Evolutionary conservation across 106 monocot species (phyloP), one percentile per base, ranked within the genome.

Genomic region (Ottelia alismoides): DNA sequence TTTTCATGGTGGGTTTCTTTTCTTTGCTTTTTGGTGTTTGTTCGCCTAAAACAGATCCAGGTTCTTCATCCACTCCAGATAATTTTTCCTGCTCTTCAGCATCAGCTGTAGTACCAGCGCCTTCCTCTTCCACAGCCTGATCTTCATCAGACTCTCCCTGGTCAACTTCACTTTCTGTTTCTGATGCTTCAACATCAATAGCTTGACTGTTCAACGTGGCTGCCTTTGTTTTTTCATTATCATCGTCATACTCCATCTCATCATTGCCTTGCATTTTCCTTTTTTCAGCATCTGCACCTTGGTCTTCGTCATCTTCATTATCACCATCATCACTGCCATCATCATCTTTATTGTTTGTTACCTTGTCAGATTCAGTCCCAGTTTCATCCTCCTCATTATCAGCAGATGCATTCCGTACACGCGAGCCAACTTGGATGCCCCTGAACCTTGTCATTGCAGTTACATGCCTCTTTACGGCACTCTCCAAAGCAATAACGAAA

Each of bases 191-290:
- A 12, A 69, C 78, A 45, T 49, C 82, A 52, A 74, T 62, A 63
- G 64, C 51, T 28, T 74, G 69, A 35, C 76, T 60, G n/a, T 43
- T 68, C 17, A 27, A 45, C 23, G 28, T 22, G 20, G 57, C 20
- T 0, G 21, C 48, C 40, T 76, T 60, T n/a, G n/a, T 6, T n/a
- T 67, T 69, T 55, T 75, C 77, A 11, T 65, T n/a, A 47, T 58
- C 79, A 66, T 98, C 98, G 11, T 98, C 98, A 73, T 98, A 98
- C 31, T 98, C 98, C 49, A 98, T 59, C 69, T 98, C 98, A 64
- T 98, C 98, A 61, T 27, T 72, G 25, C 28, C 56, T 53, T 77
- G 90, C 53, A 35, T 76, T 56, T 72, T 98, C 52, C 89, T 69
- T 74, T 77, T 89, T 62, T 98, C 71, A 53, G 65, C 79, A 83